Conservation (phyloP, 2,329 filamentous ascomycete species). For the Stemphylium vesicarium region DNA sequence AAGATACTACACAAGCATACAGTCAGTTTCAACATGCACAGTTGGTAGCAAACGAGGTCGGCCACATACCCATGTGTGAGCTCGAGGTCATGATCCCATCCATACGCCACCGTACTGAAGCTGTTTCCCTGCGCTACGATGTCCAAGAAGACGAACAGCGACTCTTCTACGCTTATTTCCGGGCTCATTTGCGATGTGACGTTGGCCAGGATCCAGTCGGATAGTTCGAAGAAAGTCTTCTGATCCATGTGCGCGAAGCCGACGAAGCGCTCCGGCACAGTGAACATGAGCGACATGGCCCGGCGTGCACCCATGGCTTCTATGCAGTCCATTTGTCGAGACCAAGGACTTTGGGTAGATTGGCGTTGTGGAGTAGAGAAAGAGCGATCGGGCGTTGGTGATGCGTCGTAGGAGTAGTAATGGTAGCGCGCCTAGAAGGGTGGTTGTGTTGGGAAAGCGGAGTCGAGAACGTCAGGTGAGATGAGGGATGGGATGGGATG, state of each 20-base stretch:
- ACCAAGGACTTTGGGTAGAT: neutral
- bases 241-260: constrained; percentile 49
- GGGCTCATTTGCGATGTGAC: constrained; percentile 36
- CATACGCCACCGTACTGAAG: constrained; percentile 41
- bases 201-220: constrained; percentile 48
- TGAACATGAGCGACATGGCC: constrained; percentile 42
- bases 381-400: neutral
- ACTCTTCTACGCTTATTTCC: constrained; percentile 47
- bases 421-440: neutral
- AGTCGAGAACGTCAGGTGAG: constrained; percentile 18
- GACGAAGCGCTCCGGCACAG: constrained; percentile 46
- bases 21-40: constrained; percentile 16
- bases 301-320: constrained; percentile 36
- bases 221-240: constrained; percentile 46
- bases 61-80: constrained; percentile 43
- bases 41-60: neutral
- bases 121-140: constrained; percentile 47
- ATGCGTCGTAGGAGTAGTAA: neutral
- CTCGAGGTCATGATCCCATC: constrained; percentile 46
- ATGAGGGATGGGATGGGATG: constrained; percentile 5
- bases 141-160: constrained; percentile 47
- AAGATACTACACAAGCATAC: constrained; percentile 36
- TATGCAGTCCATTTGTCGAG: constrained; percentile 20
- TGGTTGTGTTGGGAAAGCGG: constrained; percentile 10
- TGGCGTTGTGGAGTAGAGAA: neutral